These are phyloP conservation scores for Avicennia marina DNA, from an alignment of 257 asterid genomes.

Conservation along the genomic window DNA sequence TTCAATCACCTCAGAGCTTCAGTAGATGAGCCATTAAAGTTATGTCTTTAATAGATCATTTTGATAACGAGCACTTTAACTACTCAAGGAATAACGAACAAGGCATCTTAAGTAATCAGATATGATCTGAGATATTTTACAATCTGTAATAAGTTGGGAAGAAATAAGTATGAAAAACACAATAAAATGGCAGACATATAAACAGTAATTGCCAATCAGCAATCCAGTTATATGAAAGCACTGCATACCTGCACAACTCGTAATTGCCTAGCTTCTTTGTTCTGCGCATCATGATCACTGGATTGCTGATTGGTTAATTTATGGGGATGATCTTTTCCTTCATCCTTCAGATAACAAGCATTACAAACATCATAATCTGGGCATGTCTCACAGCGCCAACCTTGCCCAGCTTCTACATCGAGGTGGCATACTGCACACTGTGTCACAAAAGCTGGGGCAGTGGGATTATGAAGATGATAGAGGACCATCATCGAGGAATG, in stretches of 20 bases:
- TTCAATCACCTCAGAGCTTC: no score
- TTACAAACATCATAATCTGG: conserved; percentile 93
- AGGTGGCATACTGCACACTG: conserved; percentile 74
- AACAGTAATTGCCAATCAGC: background rate
- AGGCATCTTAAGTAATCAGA: no score
- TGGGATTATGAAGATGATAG: conserved; percentile 97
- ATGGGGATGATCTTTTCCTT: conserved; percentile 85
- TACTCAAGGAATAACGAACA: no score
- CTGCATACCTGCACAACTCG: conserved; percentile 76
- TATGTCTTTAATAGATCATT: no score
- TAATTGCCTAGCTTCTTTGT: conserved; percentile 83
- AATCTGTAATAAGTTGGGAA: no score
- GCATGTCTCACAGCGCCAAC: conserved; percentile 96
- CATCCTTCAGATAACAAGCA: conserved; percentile 75
- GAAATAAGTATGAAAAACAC: background rate
- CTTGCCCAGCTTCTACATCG: conserved; percentile 95
- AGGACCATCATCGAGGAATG: conserved; percentile 99
- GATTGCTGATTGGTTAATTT: conserved; percentile 85
- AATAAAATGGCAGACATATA: background rate
- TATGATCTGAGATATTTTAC: no score
- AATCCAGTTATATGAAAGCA: background rate
- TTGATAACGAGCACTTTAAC: no score
- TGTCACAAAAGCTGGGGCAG: conserved; percentile 90
- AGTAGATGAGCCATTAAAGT: no score
- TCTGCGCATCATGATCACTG: conserved; percentile 85